Base-by-base conservation (phyloP, 768 basidiomycete species). In the Russula ochroleuca region DNA sequence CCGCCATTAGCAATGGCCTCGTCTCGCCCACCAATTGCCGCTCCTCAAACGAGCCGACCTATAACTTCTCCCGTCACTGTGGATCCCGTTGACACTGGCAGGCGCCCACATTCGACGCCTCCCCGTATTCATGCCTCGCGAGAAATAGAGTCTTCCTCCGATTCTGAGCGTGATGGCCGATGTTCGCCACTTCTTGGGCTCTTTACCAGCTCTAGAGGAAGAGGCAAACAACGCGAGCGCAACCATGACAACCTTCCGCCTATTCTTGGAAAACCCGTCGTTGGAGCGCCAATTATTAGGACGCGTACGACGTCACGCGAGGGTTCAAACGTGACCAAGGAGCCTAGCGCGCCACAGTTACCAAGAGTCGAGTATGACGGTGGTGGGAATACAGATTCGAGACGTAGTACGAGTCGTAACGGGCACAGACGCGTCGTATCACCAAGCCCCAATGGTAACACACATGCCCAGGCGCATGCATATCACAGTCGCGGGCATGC, bases 171-270 rank as follows among this genome's bases (percentile, higher is more conserved):
- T 62, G 69, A 66, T 37, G 75, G 74, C 17, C 66, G 74, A 43
- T 75, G 75, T 63, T 75, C 75, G n/a, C 75, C 75, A 10, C 59
- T 75, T 6, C 70, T 74, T 52, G 71, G 72, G 6, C 61, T 74
- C 19, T 68, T 69, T 31, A 66, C 72, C 19, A 62, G 67, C 38
- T 67, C 63, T 40, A 57, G 70, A 11, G 61, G 70, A 9, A 61
- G 60, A 28, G 25, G 56, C 59, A 64, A 63, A 45, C 68, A 60
- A 35, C 59, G 64, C 21, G 40, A 47, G 17, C 56, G 57, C 25
- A 25, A 58, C 19, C 41, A 47, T n/a, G 41, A 37, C 17, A 21
- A 57, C 59, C 52, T 40, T 21, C 5, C 51, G 58, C 41, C 47
- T 17, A 40, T 11, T n/a, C 41, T 52, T 2, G 53, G 52, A 41